Base-by-base conservation (phyloP, 441 rosid genomes). In the Euphorbia celastroides region DNA sequence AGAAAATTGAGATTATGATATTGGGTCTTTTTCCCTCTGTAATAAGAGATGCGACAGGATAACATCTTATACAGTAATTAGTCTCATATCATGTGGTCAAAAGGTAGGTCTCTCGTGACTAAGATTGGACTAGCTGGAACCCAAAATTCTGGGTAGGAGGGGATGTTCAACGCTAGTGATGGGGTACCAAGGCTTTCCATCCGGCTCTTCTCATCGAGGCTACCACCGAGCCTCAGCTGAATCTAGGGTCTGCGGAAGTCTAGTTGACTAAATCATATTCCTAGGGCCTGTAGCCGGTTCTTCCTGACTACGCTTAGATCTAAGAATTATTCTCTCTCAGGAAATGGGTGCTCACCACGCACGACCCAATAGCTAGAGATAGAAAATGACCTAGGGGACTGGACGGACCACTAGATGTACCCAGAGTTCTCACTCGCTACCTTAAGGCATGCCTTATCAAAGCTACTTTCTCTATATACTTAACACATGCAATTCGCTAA, bases 261-360 rank as follows among this genome's bases (percentile, higher is more conserved):
- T 34, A 34, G 38, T 34, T 34, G 38, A 34, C 38, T 34, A 34
- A 50, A 50, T 50, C 6, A 50, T 50, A 50, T 50, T 50, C 55
- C 55, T 50, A 50, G 55, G 55, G 55, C 55, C 20, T 50, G 55
- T 50, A 50, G 55, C 55, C 55, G 20, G 55, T 50, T 50, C 55
- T 50, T 50, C 55, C 55, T 50, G 55, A 50, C 55, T 50, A 50
- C 55, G 55, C 55, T 50, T 50, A 50, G 55, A 50, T 50, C 55
- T 50, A 6, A 7, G n/a, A n/a, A 50, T 50, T 50, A 6, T 50
- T 50, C 55, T 50, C 55, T 50, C 55, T 50, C 55, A 50, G 55
- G 55, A 50, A 50, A 50, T 50, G 55, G 55, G 55, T 11, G 55
- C 55, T 50, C 55, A 50, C 55, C 55, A 50, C 55, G 55, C 55